Percentiles rank a stretch among this genome's conserved stretches.
Evolutionary conservation across 129 eudicot species (phyloP).

Genomic region (Saussurea involucrata): DNA sequence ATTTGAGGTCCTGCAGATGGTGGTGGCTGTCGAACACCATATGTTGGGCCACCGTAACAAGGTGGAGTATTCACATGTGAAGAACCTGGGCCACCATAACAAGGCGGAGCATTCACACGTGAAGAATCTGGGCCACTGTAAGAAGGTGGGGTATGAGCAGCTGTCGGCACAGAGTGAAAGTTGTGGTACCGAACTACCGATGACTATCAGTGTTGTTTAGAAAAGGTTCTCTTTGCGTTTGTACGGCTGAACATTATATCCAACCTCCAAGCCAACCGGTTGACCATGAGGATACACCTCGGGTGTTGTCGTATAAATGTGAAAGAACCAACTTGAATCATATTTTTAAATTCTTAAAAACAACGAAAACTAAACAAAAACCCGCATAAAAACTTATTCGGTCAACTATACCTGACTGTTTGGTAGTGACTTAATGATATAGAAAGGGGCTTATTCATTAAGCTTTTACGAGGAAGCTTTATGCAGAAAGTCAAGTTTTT

Average conservation of each 20-base stretch:
- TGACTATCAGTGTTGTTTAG: slow-evolving; percentile 1
- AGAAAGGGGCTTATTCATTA: too few species aligned
- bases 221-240: slow-evolving; percentile 6
- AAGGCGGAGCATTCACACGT: neutral
- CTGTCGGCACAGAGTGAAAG: slow-evolving; percentile 12
- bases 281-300: slow-evolving; percentile 18
- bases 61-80: slow-evolving; percentile 2
- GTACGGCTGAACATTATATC: slow-evolving; percentile 19
- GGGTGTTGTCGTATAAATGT: slow-evolving; percentile 29
- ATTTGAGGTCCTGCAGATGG: slow-evolving; percentile 13
- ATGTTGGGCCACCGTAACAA: slow-evolving; percentile 15
- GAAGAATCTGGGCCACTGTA: neutral
- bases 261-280: slow-evolving; percentile 5
- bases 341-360: neutral
- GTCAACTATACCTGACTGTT: too few species aligned
- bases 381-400: too few species aligned
- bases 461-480: too few species aligned
- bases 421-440: too few species aligned
- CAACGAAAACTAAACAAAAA: neutral
- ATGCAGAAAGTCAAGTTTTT: too few species aligned
- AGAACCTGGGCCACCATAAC: neutral
- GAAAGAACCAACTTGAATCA: slow-evolving; percentile 5
- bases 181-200: slow-evolving; percentile 26
- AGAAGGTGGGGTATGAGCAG: slow-evolving; percentile 2
- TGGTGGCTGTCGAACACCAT: slow-evolving; percentile 11